Conservation (phyloP, 257 asterid species). For the Plantago elongata region DNA sequence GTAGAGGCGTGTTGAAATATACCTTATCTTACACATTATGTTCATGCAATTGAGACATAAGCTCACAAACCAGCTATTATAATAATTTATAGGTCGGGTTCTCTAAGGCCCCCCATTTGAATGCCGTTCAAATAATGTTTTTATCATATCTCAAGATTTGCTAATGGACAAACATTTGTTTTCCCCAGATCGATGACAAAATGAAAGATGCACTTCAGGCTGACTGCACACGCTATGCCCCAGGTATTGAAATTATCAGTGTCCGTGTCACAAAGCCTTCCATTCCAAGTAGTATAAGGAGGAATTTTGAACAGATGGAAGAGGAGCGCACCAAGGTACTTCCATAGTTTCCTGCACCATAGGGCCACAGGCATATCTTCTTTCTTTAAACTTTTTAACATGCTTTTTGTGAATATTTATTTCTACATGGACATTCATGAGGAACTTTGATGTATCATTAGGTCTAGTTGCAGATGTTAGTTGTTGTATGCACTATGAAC, state of each 20-base stretch:
- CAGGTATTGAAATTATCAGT: slow-evolving; percentile 92
- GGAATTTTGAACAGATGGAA: slow-evolving; percentile 91
- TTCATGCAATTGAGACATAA: too few relatives aligned
- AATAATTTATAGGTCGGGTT: too few relatives aligned
- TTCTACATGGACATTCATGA: too few relatives aligned
- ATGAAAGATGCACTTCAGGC: slow-evolving; percentile 99
- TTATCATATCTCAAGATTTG: neutral
- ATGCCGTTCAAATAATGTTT: neutral
- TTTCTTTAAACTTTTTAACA: too few relatives aligned
- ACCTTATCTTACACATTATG: too few relatives aligned
- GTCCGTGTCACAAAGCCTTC: slow-evolving; percentile 95
- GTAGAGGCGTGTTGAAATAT: too few relatives aligned
- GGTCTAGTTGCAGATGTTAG: too few relatives aligned
- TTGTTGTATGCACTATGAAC: too few relatives aligned
- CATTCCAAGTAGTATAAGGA: slow-evolving; percentile 82
- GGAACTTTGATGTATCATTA: too few relatives aligned
- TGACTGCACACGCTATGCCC: slow-evolving; percentile 98
- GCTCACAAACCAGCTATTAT: too few relatives aligned
- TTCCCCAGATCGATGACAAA: slow-evolving; percentile 84
- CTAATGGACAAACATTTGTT: neutral
- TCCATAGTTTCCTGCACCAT: slow-evolving; percentile 11
- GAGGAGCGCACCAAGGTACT: slow-evolving; percentile 96
- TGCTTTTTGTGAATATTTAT: too few relatives aligned
- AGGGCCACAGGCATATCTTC: too few relatives aligned
- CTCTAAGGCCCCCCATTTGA: neutral